Evolutionary conservation across 257 asterid genomes (phyloP), one percentile per base, ranked within the genome.

Genomic region (Rehmannia glutinosa): DNA sequence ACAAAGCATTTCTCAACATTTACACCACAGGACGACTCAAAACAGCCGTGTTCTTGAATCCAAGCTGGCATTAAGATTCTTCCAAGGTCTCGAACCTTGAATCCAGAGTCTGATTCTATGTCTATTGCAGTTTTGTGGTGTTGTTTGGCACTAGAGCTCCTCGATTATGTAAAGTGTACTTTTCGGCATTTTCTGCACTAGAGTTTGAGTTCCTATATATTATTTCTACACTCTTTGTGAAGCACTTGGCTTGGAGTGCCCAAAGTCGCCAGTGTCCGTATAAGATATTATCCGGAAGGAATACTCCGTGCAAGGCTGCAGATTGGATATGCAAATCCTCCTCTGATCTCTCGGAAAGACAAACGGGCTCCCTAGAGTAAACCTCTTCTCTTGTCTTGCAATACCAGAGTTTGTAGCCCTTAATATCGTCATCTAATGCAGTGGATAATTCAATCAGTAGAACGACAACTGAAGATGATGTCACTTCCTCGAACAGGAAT

Each of bases 371-470:
- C 54, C 80, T 63, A 3, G 87, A 60, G 75, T 91, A 84, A 30
- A 57, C 70, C 72, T 88, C 97, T 68, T 88, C 92, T 66, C 92
- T 81, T 39, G 85, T 76, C 76, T 73, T 84, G 75, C 96, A 83
- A 72, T 86, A 88, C 97, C 97, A 91, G 61, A 91, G 92, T 75
- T 86, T 91, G 83, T 86, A 91, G 73, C 96, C 95, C 81, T 88
- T 81, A 65, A 88, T 78, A 53, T 79, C 88, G 46, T 68, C 75
- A 12, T 71, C 50, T 41, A 78, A 62, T 60, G 78, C 56, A 20
- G 74, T 69, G 16, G 91, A 84, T 64, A 88, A 78, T 69, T 86
- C 96, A 35, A 88, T 82, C 77, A 91, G 78, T 28, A 91, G 74
- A 69, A 91, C 78, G 35, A 81, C 85, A 49, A 83, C 91, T 16